Percentiles rank a stretch among this genome's conserved stretches.
Conservation (phyloP, 2,329 filamentous ascomycete genomes). For the Macrophomina tecta region DNA sequence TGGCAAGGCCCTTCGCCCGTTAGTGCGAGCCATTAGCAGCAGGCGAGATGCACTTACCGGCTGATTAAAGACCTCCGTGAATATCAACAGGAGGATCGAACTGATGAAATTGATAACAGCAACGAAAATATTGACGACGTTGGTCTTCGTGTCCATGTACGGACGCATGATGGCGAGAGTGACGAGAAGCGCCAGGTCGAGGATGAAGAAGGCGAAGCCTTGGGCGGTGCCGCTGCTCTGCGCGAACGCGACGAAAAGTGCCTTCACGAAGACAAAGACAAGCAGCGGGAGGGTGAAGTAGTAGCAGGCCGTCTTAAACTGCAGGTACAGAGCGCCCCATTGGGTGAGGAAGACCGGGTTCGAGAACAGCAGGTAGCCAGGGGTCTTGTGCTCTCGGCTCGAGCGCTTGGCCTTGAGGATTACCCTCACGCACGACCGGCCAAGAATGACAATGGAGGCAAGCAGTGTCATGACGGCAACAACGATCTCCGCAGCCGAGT, state of each 20-base stretch:
- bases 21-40: slow-evolving; percentile 29
- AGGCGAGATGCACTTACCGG: slow-evolving; percentile 59
- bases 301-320: slow-evolving; percentile 93
- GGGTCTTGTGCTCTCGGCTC: slow-evolving; percentile 89
- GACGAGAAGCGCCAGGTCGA: slow-evolving; percentile 81
- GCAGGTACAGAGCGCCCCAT: slow-evolving; percentile 97
- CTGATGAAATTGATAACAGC: slow-evolving; percentile 89
- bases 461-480: slow-evolving; percentile 88
- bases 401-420: slow-evolving; percentile 87
- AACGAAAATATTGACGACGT: slow-evolving; percentile 94
- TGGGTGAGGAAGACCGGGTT: slow-evolving; percentile 92
- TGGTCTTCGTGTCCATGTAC: slow-evolving; percentile 99
- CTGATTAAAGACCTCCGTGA: slow-evolving; percentile 84
- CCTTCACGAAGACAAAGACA: slow-evolving; percentile 79
- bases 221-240: slow-evolving; percentile 75
- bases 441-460: slow-evolving; percentile 76
- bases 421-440: slow-evolving; percentile 88
- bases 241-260: slow-evolving; percentile 82
- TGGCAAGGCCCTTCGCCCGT: slow-evolving; percentile 67
- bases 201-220: slow-evolving; percentile 79
- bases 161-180: slow-evolving; percentile 79
- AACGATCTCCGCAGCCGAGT: slow-evolving; percentile 84
- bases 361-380: slow-evolving; percentile 94
- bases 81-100: slow-evolving; percentile 84
- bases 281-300: slow-evolving; percentile 88